Evolutionary conservation across 495 filamentous ascomycete genomes (phyloP), one percentile per base, ranked within the genome.

Genomic region (Penicillium alfredii): DNA sequence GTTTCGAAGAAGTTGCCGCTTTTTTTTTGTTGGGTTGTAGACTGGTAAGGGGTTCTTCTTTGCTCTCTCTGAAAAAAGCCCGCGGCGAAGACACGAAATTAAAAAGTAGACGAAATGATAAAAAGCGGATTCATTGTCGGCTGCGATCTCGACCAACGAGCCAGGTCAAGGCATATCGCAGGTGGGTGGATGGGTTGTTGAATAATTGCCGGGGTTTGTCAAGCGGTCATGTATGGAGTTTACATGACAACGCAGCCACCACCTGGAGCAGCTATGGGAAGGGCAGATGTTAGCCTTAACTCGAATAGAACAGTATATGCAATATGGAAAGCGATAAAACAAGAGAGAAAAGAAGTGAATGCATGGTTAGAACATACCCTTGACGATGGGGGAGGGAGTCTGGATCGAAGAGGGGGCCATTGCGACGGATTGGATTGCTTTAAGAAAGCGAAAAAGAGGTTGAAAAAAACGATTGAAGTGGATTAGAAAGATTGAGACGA

Each of bases 191-290:
- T 10, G 9, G 9, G 29, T 10, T 8, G 29, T 3, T 3, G 9
- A 4, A 8, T 6, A 13, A 8, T 18, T 14, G 16, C 6, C 12
- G 29, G 2, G 12, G 12, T 8, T 3, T 31, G 23, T n/a, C 7
- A 8, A 8, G 29, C 8, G 18, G 38, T 38, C 26, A 22, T 38
- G 21, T 25, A 15, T 19, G 29, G 37, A 31, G 30, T 51, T 54
- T 58, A 58, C 63, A 64, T 64, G 42, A 67, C 46, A 36, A 61
- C 49, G 52, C 63, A 67, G 44, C 63, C 61, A 49, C 52, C 57
- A 33, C 57, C 55, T 40, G 63, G 58, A 45, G 56, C 53, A 32
- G 53, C 60, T 49, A n/a, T n/a, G n/a, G 19, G 39, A 25, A 17
- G 44, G 9, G 15, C n/a, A 27, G 12, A 38, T 35, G 26, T 55